Evolutionary conservation across 345 rosid genomes (phyloP).

Genomic region (Eucalyptus shirleyi): DNA sequence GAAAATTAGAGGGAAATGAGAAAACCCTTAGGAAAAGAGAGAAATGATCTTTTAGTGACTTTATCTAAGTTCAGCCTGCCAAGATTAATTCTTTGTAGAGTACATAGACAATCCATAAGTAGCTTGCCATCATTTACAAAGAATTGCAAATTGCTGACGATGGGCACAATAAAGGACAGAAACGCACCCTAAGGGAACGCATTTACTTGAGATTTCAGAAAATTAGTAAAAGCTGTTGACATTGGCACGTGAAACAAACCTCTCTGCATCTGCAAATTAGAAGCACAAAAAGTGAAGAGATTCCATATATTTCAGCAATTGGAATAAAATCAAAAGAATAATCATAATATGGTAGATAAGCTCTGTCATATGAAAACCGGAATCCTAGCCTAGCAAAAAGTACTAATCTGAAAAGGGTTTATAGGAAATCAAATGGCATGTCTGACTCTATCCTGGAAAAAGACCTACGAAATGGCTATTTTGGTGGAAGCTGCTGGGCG

Average conservation of each 20-base stretch:
- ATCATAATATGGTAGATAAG: neutral
- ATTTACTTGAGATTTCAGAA: neutral
- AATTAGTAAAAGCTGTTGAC: neutral
- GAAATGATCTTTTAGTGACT: neutral
- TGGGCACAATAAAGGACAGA: neutral
- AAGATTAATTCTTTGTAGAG: neutral
- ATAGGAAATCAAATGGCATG: neutral
- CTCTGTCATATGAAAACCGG: neutral
- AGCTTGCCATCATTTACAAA: neutral
- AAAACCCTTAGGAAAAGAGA: no score
- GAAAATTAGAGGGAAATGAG: no score
- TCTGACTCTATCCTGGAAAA: neutral
- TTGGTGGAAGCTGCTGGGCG: neutral
- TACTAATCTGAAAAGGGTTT: neutral
- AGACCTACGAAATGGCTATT: neutral
- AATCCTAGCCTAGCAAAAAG: neutral
- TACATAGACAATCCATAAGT: neutral
- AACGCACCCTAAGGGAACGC: neutral
- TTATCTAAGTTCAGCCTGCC: neutral
- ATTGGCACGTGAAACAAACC: neutral
- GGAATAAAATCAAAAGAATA: neutral
- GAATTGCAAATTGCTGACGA: neutral
- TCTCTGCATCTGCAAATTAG: neutral
- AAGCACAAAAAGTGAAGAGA: neutral
- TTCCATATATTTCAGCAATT: neutral